phyloP scores from a whole-genome alignment of 257 asterid genomes.

The Rubia yunnanensis region DNA sequence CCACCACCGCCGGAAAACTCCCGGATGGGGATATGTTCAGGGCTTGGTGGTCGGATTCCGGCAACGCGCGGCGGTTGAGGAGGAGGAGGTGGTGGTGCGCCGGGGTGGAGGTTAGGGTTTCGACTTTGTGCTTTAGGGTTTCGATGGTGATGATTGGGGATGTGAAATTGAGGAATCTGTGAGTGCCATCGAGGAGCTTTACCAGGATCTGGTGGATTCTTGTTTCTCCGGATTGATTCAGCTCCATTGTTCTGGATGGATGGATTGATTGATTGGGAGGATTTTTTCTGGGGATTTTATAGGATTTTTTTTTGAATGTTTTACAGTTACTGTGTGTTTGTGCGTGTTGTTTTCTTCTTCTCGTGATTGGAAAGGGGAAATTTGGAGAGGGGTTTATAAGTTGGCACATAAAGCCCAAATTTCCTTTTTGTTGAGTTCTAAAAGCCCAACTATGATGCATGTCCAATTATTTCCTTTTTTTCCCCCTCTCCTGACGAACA shows the following conservation, averaged over 20 bases:
- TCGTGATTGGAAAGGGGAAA: background rate
- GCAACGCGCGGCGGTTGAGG: slow-evolving; percentile 17
- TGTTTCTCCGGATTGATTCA: slow-evolving; percentile 6
- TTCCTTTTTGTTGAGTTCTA: background rate
- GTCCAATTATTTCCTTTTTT: too few relatives aligned
- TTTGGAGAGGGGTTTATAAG: background rate
- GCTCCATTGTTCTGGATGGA: slow-evolving; percentile 8
- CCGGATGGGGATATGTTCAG: slow-evolving; percentile 8
- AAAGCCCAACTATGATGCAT: background rate
- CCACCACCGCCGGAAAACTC: slow-evolving; percentile 38
- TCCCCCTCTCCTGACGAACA: too few relatives aligned
- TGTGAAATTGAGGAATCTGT: slow-evolving; percentile 45
- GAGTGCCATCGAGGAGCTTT: slow-evolving; percentile 69
- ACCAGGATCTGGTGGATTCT: slow-evolving; percentile 38
- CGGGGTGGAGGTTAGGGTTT: slow-evolving; percentile 56
- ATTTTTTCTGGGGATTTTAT: background rate
- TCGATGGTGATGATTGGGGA: slow-evolving; percentile 32
- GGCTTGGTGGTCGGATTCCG: slow-evolving; percentile 23
- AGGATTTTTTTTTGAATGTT: background rate
- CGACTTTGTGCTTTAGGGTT: slow-evolving; percentile 45
- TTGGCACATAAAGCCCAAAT: background rate
- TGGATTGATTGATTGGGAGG: background rate
- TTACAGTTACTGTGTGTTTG: background rate
- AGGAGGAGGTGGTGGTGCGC: slow-evolving; percentile 47
- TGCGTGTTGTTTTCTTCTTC: background rate